Base-by-base conservation (phyloP, 257 asterid species). In the Haberlea rhodopensis region DNA sequence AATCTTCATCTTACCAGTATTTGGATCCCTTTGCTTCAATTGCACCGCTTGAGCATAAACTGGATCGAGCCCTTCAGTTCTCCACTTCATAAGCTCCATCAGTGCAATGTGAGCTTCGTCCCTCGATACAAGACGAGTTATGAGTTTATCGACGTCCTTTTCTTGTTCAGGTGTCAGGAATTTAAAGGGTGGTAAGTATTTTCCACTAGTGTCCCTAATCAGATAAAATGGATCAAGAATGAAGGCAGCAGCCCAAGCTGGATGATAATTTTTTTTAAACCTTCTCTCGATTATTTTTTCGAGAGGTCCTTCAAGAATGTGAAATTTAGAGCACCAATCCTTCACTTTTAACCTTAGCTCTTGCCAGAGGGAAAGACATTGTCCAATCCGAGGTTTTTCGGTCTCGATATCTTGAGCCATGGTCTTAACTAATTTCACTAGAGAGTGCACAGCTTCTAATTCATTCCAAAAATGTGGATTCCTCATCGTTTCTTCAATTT, bases 81-180 rank as follows among this genome's bases (percentile, higher is more conserved):
- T 69, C 99, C 99, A 94, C 74, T 94, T 94, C 99, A 94, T 94
- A 27, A 94, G 91, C 84, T 94, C 99, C 97, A 94, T 94, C 1
- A 94, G 75, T 1, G 88, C 99, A 67, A 90, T 82, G 80, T 85
- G 99, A 29, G 99, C 99, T 72, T 94, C 97, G 22, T 94, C 99
- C 48, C 88, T 71, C 0, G 95, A 80, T 0, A 94, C 99, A 6
- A 94, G 95, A 19, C 97, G 79, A 0, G 95, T 90, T 32, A 94
- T 82, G 40, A 94, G 95, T 76, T 73, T 87, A 65, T 90, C 96
- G 4, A 94, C 99, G 11, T 94, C 99, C 76, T 88, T 90, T 54
- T 94, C 99, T 70, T 94, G 99, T 49, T 86, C 99, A 0, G 86
- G 77, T 0, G 95, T 86, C 69, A 94, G 65, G 79, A 76, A 84